Base-by-base conservation (phyloP, 2,329 filamentous ascomycete species). In the Cytospora paraplurivora region DNA sequence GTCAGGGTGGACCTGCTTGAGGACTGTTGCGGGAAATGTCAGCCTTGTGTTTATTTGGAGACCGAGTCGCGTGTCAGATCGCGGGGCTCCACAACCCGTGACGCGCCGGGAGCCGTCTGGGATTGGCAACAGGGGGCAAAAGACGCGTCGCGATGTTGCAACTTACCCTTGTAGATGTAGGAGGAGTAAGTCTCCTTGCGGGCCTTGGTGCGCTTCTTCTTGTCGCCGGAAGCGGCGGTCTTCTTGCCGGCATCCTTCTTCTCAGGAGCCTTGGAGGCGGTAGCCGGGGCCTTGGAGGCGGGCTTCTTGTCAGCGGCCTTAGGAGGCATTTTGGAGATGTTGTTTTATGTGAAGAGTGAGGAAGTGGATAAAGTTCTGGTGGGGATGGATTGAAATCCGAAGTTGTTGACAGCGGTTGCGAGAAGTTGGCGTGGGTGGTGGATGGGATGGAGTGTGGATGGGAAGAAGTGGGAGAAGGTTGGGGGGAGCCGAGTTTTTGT, bases 201-300 rank as follows among this genome's bases (percentile, higher is more conserved):
- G 72, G 93, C 92, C 93, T 99, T 99, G 85, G 93, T 96, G 77
- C 95, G 92, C 93, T 98, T 99, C 92, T 99, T 99, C 93, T 98
- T 98, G 74, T 98, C 95, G 70, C 95, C 95, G 77, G 92, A 88
- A 67, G 93, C 88, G 66, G 94, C 92, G 56, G 95, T 98, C 91
- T 98, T 99, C 92, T 99, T 99, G 85, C 94, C 95, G 70, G 94
- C 95, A 83, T 98, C 94, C 90, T 98, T 97, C 91, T 97, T 97
- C 88, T 97, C 93, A 64, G 84, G 84, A 68, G 83, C 84, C 83
- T 87, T 87, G 73, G 82, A 84, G 70, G 85, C 85, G 76, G 90
- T 85, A 59, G 82, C 91, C 66, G 94, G 93, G 73, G 94, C 94
- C 92, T 98, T 98, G 83, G 92, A 87, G 84, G 91, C 94, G 82